phyloP scores from a whole-genome alignment of 2,329 filamentous ascomycete genomes.

The Dothiorella sarmentorum region DNA sequence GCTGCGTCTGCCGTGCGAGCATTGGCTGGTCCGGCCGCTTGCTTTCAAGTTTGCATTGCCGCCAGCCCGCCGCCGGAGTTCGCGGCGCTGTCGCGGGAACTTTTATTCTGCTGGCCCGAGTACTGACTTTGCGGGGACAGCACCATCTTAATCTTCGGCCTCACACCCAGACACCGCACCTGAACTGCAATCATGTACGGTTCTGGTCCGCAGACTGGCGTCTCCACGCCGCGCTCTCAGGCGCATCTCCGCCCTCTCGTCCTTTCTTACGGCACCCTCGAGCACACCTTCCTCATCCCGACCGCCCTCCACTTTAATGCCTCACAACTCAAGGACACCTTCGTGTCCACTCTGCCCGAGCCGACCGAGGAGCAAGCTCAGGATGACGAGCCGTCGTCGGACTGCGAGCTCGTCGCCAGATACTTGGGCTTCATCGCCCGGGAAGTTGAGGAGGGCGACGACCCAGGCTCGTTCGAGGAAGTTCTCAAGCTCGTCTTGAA shows the following conservation, averaged over 20 bases:
- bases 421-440: conserved; percentile 87
- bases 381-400: conserved; percentile 98
- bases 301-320: conserved; percentile 96
- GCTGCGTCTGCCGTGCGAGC: not conserved
- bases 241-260: conserved; percentile 88
- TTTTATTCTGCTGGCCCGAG: not conserved
- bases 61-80: not conserved
- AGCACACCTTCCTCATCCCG: conserved; percentile 92
- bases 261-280: conserved; percentile 88
- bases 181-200: conserved; percentile 67
- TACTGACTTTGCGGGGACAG: conserved; percentile 2
- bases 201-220: conserved; percentile 87
- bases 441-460: conserved; percentile 89
- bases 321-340: conserved; percentile 87
- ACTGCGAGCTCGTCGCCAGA: conserved; percentile 84
- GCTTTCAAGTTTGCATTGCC: not conserved
- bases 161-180: conserved; percentile 23
- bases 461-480: conserved; percentile 86
- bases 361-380: conserved; percentile 96
- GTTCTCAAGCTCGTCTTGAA: conserved; percentile 89
- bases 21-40: too few species aligned
- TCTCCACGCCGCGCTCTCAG: conserved; percentile 91
- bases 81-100: not conserved
- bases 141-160: conserved; percentile 1
- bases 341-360: conserved; percentile 77